Base-by-base conservation (phyloP, 768 basidiomycete species). In the Suillus clintonianus region DNA sequence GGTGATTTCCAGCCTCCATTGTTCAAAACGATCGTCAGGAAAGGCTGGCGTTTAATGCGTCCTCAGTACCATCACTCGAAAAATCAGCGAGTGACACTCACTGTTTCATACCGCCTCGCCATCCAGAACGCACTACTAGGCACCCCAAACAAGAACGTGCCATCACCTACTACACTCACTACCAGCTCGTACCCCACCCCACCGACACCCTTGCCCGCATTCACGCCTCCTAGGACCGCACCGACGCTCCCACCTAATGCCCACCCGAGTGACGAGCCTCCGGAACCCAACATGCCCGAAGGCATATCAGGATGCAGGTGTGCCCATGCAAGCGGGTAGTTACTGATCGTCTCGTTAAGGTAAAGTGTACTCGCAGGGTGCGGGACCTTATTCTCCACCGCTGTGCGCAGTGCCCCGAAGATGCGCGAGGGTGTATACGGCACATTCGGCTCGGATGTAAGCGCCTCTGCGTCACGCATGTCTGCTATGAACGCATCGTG, bases 1-100 rank as follows among this genome's bases (percentile, higher is more conserved):
- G 90, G 89, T 0, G 87, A 85, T 68, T 80, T 85, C 88, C 87
- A 89, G 0, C 88, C 89, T 0, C 88, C 89, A 62, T 91, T 91
- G 71, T 91, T 91, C 15, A 92, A 73, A 1, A 91, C 78, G 65
- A 91, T 78, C 0, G 88, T 90, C 32, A 91, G 72, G 77, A 89
- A 91, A 1, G 89, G 90, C 88, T 89, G 63, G 10, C 10, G 30
- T 22, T 27, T 17, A 14, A 19, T 10, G 30, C 6, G 1, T 24
- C 27, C 15, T 34, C 19, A 37, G 39, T 22, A 3, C 4, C 34
- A 58, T 39, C 10, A 45, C 41, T 30, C 37, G 5, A 19, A 30
- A 27, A 6, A 15, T 19, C n/a, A 13, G 43, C 9, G n/a, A 22
- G 37, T 15, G 39, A 17, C 2, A 72, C 82, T 63, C 62, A 90